Base-by-base conservation (phyloP, 2,329 filamentous ascomycete species). In the Cladosporium sp. region DNA sequence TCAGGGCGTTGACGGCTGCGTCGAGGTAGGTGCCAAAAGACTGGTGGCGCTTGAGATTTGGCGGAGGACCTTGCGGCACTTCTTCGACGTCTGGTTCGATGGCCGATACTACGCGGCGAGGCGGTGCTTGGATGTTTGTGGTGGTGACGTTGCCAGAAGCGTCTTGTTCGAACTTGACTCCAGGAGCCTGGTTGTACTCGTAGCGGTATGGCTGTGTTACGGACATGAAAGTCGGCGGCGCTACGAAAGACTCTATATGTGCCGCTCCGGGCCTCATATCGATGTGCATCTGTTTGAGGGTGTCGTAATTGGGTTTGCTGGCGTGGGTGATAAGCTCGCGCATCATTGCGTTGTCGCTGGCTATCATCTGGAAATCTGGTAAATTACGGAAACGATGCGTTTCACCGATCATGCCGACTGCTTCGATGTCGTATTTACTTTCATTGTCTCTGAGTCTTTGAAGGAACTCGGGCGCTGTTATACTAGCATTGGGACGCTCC, bases 321-420 rank as follows among this genome's bases (percentile, higher is more conserved):
- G 95, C 76, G 51, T 85, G 81, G 2, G 90, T 77, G 49, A 81
- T 78, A 53, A 96, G 83, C 54, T 84, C 81, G 32, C 78, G 77
- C 62, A 90, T 82, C 67, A 95, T 88, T 0, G 79, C 73, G 18
- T 66, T 54, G 9, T 66, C 64, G 19, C 59, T 56, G 32, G 56
- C 60, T 32, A 59, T 60, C 41, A 68, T 51, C 63, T 95, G 89
- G 64, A 95, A 95, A 69, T 97, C 92, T 8, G 89, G 85, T 58
- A 95, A 77, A 32, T 84, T 84, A 66, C 92, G 82, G 69, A 95
- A 98, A 35, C 92, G 82, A 74, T 97, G 90, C 1, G 86, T 93
- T 60, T 88, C 83, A 52, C 84, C 81, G 56, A 96, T 80, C 16
- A 83, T 70, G 7, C 89, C 66, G 11, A 70, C 51, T 7, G 66